Evolutionary conservation across 2,329 filamentous ascomycete species (phyloP).

Genomic region (Ambrosiella cleistominuta): DNA sequence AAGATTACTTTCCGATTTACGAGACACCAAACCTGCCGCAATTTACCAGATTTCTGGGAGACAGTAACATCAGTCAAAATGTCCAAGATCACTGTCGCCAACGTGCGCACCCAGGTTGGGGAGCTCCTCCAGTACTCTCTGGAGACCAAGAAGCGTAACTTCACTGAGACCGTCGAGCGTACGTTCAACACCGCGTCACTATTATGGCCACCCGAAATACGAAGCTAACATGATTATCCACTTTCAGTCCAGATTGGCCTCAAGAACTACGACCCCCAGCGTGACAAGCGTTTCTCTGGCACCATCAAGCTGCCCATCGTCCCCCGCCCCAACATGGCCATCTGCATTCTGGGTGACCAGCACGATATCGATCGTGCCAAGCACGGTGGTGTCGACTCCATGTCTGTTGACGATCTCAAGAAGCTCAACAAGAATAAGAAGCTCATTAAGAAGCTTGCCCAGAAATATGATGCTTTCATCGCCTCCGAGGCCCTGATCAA

Average conservation of each 20-base stretch:
- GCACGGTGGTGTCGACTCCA: conserved; percentile 95
- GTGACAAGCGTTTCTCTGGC: conserved; percentile 99
- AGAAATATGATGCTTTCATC: conserved; percentile 99
- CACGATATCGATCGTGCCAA: conserved; percentile 99
- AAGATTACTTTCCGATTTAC: not conserved
- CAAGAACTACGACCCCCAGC: conserved; percentile 98
- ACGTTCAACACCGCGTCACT: conserved; percentile 13
- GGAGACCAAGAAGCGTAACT: conserved; percentile 94
- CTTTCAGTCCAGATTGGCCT: conserved; percentile 60
- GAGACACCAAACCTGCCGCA: conserved; percentile 8
- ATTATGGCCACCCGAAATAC: not conserved
- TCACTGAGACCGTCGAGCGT: conserved; percentile 74
- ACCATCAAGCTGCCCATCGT: conserved; percentile 89
- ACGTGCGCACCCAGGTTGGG: conserved; percentile 88
- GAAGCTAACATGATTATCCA: conserved; percentile 1
- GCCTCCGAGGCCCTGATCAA: conserved; percentile 96
- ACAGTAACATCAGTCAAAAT: conserved; percentile 47
- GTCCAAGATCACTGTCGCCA: conserved; percentile 83
- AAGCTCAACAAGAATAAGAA: conserved; percentile 99
- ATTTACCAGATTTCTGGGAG: conserved; percentile 41
- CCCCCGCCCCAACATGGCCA: conserved; percentile 77
- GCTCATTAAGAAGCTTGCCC: conserved; percentile 99
- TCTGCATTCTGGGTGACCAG: conserved; percentile 59
- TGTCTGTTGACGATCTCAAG: conserved; percentile 97
- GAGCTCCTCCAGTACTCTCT: conserved; percentile 89